These are phyloP conservation scores for Rhizopogon sp. DNA, from an alignment of 768 basidiomycete species.

Conservation along the genomic window DNA sequence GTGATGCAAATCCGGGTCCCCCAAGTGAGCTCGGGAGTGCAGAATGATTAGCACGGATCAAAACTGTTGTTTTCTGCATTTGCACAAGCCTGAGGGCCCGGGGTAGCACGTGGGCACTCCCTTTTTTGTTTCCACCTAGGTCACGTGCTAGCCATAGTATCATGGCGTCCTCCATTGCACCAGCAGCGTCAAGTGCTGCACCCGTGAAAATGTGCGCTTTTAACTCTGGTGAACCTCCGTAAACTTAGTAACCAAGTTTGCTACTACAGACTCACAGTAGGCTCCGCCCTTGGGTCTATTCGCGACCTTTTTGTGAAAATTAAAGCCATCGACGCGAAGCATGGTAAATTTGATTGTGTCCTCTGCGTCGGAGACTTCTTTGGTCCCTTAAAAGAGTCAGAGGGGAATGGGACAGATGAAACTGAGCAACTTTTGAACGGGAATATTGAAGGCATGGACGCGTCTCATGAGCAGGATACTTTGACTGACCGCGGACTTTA, in stretches of 20 bases:
- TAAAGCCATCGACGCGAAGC: slow-evolving; percentile 79
- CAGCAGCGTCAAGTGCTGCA: slow-evolving; percentile 1
- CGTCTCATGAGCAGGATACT: neutral
- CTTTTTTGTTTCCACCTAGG: neutral
- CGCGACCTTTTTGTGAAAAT: slow-evolving; percentile 76
- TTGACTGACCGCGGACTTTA: slow-evolving; percentile 9
- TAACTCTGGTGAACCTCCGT: neutral
- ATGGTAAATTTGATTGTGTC: slow-evolving; percentile 87
- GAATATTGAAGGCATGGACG: slow-evolving; percentile 53
- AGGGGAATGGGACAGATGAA: slow-evolving; percentile 41
- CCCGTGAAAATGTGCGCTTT: slow-evolving; percentile 29
- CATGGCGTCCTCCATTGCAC: slow-evolving; percentile 20
- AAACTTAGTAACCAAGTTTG: slow-evolving; percentile 1
- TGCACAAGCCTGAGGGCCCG: too few species aligned
- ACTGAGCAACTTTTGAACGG: slow-evolving; percentile 61
- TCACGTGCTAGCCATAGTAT: slow-evolving; percentile 4
- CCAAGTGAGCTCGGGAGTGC: neutral
- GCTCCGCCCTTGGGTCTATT: slow-evolving; percentile 73
- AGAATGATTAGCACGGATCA: too few species aligned
- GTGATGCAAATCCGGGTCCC: neutral
- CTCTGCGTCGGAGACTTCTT: slow-evolving; percentile 87
- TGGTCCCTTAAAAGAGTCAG: slow-evolving; percentile 41
- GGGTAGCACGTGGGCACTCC: neutral
- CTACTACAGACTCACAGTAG: slow-evolving; percentile 60
- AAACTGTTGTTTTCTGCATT: too few species aligned